Evolutionary conservation across 306 rosid species (phyloP), one percentile per base, ranked within the genome.

Genomic region (Cajanus cajan): DNA sequence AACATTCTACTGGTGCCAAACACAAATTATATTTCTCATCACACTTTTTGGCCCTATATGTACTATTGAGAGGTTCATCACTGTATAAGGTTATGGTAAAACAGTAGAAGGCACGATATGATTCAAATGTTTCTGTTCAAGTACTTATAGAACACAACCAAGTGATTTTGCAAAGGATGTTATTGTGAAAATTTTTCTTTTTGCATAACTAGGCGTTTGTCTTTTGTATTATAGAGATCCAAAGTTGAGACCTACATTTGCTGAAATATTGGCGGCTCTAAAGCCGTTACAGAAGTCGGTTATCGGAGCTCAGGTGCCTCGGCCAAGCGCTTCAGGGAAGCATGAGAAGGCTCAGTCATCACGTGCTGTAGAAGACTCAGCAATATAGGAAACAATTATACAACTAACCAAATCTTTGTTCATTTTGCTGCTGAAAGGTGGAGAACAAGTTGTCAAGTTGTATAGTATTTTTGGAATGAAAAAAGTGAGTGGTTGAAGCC

Each of bases 211-310:
- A 37, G 68, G 39, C 41, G 44, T 76, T 81, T 75, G 48, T 55
- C 67, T 86, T 70, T 61, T 41, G 82, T 73, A 71, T 79, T 86
- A 76, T 75, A 95, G 99, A 76, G 98, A 95, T 86, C 89, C 99
- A 51, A 95, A 76, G 79, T 76, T 90, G 86, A 91, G 99, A 82
- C 99, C 99, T 31, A 76, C 99, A 8, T 95, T 95, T 87, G 85
- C 91, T 1, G 98, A 95, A 88, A 92, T 95, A 87, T 87, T 95
- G 96, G 96, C 98, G 5, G 85, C 94, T 47, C 86, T 93, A 81
- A 95, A 89, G 83, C 97, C 94, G 4, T 82, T 95, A 78, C 99
- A 91, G 88, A 95, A 88, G 91, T 88, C 98, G 7, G 16, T 87
- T 18, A 36, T 14, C 5, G 79, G 91, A 75, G 80, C 95, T 66